Evolutionary conservation across 1,284 basidiomycete genomes (phyloP).

Genomic region (Mycosarcoma maydis): DNA sequence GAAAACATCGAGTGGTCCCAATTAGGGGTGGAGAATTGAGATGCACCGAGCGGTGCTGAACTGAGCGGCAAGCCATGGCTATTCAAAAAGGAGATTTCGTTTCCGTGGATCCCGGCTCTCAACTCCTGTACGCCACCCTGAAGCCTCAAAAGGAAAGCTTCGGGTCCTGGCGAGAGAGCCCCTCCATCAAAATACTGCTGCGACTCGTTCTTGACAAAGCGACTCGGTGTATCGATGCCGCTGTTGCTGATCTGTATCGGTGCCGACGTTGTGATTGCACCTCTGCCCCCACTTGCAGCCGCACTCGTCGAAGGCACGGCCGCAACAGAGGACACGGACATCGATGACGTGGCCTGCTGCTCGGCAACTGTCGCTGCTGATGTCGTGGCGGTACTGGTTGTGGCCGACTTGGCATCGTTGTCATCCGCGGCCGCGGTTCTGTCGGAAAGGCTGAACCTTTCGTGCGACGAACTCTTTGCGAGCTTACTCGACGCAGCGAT

Average conservation of each 20-base stretch:
- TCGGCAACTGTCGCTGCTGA: slow-evolving; percentile 8
- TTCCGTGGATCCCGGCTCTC: slow-evolving; percentile 55
- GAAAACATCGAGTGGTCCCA: slow-evolving; percentile 44
- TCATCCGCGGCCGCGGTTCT: slow-evolving; percentile 6
- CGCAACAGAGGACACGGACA: slow-evolving; percentile 7
- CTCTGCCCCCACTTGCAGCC: slow-evolving; percentile 1
- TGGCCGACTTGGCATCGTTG: slow-evolving; percentile 5
- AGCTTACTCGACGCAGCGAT: slow-evolving; percentile 18
- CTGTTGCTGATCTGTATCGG: slow-evolving; percentile 25
- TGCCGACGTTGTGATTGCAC: slow-evolving; percentile 18
- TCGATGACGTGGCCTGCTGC: neutral
- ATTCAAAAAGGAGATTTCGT: slow-evolving; percentile 51
- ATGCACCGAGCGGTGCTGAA: slow-evolving; percentile 26
- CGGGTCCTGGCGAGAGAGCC: slow-evolving; percentile 57
- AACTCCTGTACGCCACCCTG: slow-evolving; percentile 56
- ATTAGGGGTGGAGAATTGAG: slow-evolving; percentile 36
- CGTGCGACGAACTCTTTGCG: slow-evolving; percentile 33
- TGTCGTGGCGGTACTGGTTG: slow-evolving; percentile 5
- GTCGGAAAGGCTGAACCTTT: slow-evolving; percentile 27
- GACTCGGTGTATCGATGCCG: slow-evolving; percentile 45
- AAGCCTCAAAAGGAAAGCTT: slow-evolving; percentile 57
- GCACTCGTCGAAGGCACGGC: slow-evolving; percentile 4
- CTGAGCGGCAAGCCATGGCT: slow-evolving; percentile 25
- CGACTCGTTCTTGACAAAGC: slow-evolving; percentile 48
- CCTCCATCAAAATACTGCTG: slow-evolving; percentile 56